A percentile compares a stretch with the other conserved stretches of the same genome.
Evolutionary conservation across 208 protist species (phyloP).

Genomic region (Leishmania martiniquensis): DNA sequence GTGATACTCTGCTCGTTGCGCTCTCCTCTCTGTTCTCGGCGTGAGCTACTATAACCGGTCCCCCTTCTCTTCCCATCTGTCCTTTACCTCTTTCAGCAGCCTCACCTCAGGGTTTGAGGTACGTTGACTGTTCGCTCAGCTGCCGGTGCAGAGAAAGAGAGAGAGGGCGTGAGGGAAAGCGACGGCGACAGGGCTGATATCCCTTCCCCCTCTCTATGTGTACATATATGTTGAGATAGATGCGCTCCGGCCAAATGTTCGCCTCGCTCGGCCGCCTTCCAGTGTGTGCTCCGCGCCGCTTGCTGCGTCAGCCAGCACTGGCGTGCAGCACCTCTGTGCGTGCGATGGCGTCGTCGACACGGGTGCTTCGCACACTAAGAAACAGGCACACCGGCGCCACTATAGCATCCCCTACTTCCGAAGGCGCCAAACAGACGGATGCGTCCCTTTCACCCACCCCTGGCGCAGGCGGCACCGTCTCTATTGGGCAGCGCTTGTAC

Average conservation of each 20-base stretch:
- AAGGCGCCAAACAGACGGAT: background rate
- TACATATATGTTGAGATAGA: no score
- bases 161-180: no score
- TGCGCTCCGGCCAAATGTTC: background rate
- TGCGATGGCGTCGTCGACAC: background rate
- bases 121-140: background rate
- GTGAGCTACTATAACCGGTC: background rate
- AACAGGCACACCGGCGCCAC: background rate
- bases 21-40: no score
- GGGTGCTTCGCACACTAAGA: background rate
- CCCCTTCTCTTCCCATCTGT: background rate
- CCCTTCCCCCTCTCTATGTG: no score
- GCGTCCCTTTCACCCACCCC: background rate
- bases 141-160: background rate
- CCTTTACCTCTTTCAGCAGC: background rate
- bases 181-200: no score
- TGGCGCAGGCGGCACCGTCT: background rate
- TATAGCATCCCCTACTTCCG: background rate
- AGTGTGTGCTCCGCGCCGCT: background rate
- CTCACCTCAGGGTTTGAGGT: background rate
- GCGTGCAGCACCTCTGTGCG: background rate
- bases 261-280: background rate
- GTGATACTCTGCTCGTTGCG: no score
- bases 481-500: conserved; percentile 20
- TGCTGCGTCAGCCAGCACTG: background rate